Percentiles rank a stretch among this genome's conserved stretches.
Evolutionary conservation across 2,329 filamentous ascomycete species (phyloP).

Genomic region (Fusarium dimerum): DNA sequence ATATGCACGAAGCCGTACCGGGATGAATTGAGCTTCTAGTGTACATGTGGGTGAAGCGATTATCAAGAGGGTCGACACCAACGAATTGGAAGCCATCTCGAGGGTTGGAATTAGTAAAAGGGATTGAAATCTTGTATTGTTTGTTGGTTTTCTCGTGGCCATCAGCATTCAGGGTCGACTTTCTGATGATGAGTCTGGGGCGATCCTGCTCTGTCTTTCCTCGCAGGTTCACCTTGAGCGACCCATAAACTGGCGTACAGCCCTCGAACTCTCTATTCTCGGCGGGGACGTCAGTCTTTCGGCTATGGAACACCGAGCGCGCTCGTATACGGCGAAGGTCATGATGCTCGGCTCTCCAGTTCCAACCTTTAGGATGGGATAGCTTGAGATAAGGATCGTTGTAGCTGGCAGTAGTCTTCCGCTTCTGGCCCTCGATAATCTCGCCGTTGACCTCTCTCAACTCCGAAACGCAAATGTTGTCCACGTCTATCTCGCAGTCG

Average conservation of each 20-base stretch:
- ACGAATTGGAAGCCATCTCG: slow-evolving; percentile 92
- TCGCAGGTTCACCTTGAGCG: slow-evolving; percentile 48
- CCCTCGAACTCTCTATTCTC: slow-evolving; percentile 56
- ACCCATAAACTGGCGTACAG: slow-evolving; percentile 57
- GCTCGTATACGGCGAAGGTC: slow-evolving; percentile 71
- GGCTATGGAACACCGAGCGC: slow-evolving; percentile 52
- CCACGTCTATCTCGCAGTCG: slow-evolving; percentile 59
- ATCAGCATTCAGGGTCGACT: slow-evolving; percentile 39
- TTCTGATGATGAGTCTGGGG: slow-evolving; percentile 46
- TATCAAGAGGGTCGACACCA: slow-evolving; percentile 76
- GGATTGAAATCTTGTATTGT: slow-evolving; percentile 61
- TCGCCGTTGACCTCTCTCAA: slow-evolving; percentile 39
- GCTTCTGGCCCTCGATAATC: slow-evolving; percentile 36
- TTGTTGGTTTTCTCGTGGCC: slow-evolving; percentile 41
- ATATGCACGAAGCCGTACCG: slow-evolving; percentile 81
- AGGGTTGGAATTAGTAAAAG: slow-evolving; percentile 74
- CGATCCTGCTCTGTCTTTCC: slow-evolving; percentile 42
- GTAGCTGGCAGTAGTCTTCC: slow-evolving; percentile 47
- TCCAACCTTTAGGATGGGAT: slow-evolving; percentile 60
- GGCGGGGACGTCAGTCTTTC: slow-evolving; percentile 55
- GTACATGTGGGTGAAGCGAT: slow-evolving; percentile 87
- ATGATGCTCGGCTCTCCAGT: slow-evolving; percentile 72
- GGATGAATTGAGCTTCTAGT: slow-evolving; percentile 79
- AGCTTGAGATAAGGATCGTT: slow-evolving; percentile 69
- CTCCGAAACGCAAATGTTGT: slow-evolving; percentile 53